Conservation (phyloP, 1,284 basidiomycete genomes). For the Agaricales sp. region DNA sequence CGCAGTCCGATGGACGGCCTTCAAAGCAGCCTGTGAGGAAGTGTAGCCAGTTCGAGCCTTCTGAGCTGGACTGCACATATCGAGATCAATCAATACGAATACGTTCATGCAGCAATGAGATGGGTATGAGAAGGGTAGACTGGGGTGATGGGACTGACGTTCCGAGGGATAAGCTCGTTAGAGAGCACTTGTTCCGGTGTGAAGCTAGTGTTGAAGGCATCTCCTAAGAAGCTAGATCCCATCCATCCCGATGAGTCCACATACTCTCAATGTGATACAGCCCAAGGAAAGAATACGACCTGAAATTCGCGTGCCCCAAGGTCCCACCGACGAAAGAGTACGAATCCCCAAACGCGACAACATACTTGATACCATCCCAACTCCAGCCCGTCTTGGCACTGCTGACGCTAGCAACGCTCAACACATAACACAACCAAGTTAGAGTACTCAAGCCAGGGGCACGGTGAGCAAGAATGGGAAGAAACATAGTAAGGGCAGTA, state of each 20-base stretch:
- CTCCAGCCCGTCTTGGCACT: no score
- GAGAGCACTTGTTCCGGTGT: constrained; percentile 30
- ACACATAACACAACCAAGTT: no score
- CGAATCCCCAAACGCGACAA: constrained; percentile 45
- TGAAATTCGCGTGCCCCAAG: constrained; percentile 35
- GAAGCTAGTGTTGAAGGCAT: constrained; percentile 31
- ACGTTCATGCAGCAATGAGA: no score
- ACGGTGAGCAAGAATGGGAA: no score
- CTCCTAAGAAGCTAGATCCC: constrained; percentile 36
- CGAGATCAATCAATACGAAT: not conserved
- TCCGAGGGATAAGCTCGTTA: constrained; percentile 35
- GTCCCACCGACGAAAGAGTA: constrained; percentile 47
- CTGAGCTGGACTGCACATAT: not conserved
- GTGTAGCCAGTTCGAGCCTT: constrained; percentile 20
- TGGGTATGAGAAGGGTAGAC: not conserved
- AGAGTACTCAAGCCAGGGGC: no score
- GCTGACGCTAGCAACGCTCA: no score
- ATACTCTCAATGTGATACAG: constrained; percentile 1
- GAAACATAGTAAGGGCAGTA: no score
- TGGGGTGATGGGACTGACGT: constrained; percentile 21
- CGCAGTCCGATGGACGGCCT: constrained; percentile 32
- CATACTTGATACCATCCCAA: constrained; percentile 29
- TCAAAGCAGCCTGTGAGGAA: constrained; percentile 39
- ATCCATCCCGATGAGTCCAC: not conserved
- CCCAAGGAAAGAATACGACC: constrained; percentile 17